A percentile compares a stretch with the other conserved stretches of the same genome.
Conservation (phyloP, 495 filamentous ascomycete species). For the Penicillium longicatenatum region DNA sequence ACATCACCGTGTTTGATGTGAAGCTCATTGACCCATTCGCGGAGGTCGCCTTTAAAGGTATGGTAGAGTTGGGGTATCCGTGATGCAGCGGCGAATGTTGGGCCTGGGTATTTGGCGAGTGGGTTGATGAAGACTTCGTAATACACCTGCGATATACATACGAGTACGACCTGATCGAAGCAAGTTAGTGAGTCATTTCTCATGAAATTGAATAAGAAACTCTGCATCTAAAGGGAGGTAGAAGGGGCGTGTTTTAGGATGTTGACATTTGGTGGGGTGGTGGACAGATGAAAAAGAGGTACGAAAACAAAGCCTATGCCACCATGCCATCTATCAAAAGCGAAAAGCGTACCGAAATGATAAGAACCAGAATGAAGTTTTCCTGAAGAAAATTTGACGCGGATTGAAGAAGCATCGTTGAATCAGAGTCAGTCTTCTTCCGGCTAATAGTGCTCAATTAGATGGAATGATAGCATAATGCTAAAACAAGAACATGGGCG, state of each 20-base stretch:
- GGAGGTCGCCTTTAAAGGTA: not conserved
- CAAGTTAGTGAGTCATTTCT: no score
- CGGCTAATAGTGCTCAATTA: no score
- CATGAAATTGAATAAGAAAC: no score
- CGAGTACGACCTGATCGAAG: no score
- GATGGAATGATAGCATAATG: no score
- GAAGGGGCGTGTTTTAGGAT: no score
- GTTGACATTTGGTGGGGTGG: not conserved
- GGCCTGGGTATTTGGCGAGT: slow-evolving; percentile 15
- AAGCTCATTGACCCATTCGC: not conserved
- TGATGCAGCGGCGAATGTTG: not conserved
- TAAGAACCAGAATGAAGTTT: not conserved
- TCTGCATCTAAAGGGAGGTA: no score
- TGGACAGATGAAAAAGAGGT: not conserved
- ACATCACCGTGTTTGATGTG: not conserved
- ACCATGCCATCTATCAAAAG: no score
- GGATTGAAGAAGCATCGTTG: not conserved
- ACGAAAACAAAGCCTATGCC: no score
- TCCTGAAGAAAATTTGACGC: not conserved
- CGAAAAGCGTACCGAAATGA: not conserved
- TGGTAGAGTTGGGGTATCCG: not conserved
- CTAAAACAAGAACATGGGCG: no score
- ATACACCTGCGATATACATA: not conserved
- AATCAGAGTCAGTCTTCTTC: no score
- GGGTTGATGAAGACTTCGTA: slow-evolving; percentile 18